Evolutionary conservation across 768 basidiomycete genomes (phyloP), one percentile per base, ranked within the genome.

Genomic region (Kwoniella dendrophila): DNA sequence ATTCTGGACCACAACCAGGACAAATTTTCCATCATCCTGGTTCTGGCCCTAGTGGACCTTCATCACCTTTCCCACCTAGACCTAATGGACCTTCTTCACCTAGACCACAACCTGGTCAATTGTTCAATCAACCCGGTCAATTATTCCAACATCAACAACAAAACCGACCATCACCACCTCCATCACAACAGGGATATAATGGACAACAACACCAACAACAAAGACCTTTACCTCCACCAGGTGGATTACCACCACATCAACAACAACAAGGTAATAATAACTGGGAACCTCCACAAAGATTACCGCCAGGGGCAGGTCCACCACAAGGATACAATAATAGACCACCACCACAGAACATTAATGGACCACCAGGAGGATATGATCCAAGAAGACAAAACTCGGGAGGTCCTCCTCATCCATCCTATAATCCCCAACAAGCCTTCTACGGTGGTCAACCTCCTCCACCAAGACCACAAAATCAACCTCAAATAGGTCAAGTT

Each of bases 1-100:
- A 70, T 57, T 62, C 69, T 12, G 73, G 73, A 40, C 72, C 74
- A 8, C 73, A 77, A 56, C 77, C 75, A 6, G 75, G 77, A 27
- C 74, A 78, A 62, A 61, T 77, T 5, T 78, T 78, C 69, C 73
- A 76, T 33, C 72, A 77, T 53, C 73, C 78, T 10, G n/a, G n/a
- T n/a, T 22, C 7, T 12, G 40, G 44, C 29, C 12, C 30, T 20
- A 51, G 50, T 16, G 32, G 24, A 32, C 54, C 67, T 4, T 33
- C 57, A 5, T 56, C 58, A 12, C 67, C 59, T 1, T 59, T 62
- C 49, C 65, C 61, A 26, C 69, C 45, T 20, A 43, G 52, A 54
- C 65, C 45, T 16, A 29, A 18, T 14, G 62, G 55, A 33, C 55
- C 68, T 10, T 40, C 55, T 11, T 59, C 60, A 18, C 68, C 61